Conservation (phyloP, 108 stramenopile species). For the Cyclostephanos tholiformis region DNA sequence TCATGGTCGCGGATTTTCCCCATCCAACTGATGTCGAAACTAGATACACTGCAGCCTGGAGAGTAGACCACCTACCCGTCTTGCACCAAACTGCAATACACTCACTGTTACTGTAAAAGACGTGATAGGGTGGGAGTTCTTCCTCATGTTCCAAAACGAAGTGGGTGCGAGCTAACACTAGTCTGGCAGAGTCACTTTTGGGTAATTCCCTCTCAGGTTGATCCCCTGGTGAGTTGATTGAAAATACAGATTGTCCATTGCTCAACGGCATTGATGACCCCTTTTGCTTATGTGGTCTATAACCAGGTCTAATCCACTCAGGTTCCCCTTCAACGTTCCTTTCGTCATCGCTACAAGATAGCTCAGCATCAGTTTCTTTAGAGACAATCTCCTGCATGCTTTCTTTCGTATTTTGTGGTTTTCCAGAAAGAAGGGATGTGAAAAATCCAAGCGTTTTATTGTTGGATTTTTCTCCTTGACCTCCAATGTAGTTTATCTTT, state of each 20-base stretch:
- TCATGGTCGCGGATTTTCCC: conserved; percentile 52
- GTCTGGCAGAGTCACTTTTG: conserved; percentile 53
- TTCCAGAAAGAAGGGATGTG: conserved; percentile 14
- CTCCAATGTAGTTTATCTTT: conserved; percentile 49
- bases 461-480: conserved; percentile 31
- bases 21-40: conserved; percentile 42
- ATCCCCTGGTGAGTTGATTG: conserved; percentile 33
- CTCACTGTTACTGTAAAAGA: conserved; percentile 53
- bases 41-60: conserved; percentile 54
- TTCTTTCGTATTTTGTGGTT: conserved; percentile 9
- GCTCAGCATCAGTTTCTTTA: conserved; percentile 13
- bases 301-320: conserved; percentile 42
- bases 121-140: conserved; percentile 53
- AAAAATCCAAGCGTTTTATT: conserved; percentile 35
- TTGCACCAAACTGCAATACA: conserved; percentile 59
- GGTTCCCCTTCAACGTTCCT: conserved; percentile 37
- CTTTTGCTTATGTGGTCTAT: conserved; percentile 19
- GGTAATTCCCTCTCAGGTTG: conserved; percentile 28
- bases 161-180: conserved; percentile 50
- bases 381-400: conserved; percentile 6
- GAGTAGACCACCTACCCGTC: conserved; percentile 55
- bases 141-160: conserved; percentile 56
- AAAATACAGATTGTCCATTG: conserved; percentile 47
- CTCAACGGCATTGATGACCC: conserved; percentile 22
- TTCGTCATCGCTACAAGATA: not conserved